Percentiles rank a stretch among this genome's conserved stretches.
phyloP scores from a whole-genome alignment of 2,329 filamentous ascomycete species.

The Helminthosporium solani region DNA sequence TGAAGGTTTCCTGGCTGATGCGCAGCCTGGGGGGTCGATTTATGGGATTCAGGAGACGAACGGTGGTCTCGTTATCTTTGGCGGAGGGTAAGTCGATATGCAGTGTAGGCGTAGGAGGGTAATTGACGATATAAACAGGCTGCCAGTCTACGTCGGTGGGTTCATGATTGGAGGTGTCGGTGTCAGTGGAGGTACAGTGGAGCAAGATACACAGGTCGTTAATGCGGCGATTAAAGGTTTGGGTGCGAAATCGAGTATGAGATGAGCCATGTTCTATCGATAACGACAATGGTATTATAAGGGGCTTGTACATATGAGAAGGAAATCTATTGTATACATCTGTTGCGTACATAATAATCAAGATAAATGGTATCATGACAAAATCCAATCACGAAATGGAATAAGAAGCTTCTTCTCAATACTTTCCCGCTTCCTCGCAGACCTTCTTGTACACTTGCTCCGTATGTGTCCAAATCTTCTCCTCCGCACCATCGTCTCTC shows the following conservation, averaged over 20 bases:
- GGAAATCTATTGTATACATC: background rate
- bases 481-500: constrained; percentile 23
- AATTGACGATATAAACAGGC: constrained; percentile 3
- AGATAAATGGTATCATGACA: background rate
- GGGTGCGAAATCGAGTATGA: constrained; percentile 13
- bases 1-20: constrained; percentile 12
- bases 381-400: background rate
- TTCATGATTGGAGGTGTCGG: constrained; percentile 31
- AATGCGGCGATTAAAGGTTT: constrained; percentile 17
- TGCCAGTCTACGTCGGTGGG: constrained; percentile 28
- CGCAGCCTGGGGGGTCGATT: constrained; percentile 20
- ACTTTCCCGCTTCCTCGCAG: constrained; percentile 22
- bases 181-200: constrained; percentile 30
- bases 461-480: constrained; percentile 36
- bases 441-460: constrained; percentile 35
- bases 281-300: background rate
- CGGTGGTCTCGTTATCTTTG: constrained; percentile 30
- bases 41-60: constrained; percentile 31
- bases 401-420: constrained; percentile 8
- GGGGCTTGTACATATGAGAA: background rate
- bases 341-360: background rate
- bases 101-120: background rate
- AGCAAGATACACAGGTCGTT: constrained; percentile 28
- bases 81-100: constrained; percentile 19
- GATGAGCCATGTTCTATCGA: background rate